Conservation (phyloP, 495 filamentous ascomycete genomes). For the Aspergillus sparsus region DNA sequence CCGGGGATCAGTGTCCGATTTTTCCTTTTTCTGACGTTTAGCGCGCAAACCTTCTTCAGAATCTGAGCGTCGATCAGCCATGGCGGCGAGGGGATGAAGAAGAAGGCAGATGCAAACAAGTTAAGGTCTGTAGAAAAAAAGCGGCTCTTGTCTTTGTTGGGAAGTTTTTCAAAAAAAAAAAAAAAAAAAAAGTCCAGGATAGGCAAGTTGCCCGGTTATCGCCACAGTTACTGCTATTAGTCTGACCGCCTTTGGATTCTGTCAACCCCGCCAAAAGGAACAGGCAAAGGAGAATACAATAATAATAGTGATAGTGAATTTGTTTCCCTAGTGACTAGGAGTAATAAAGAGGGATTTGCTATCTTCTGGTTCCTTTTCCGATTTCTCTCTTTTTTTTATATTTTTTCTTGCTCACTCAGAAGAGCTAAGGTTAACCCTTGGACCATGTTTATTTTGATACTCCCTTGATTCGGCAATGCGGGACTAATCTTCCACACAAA, state of each 20-base stretch:
- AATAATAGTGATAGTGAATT: too few species aligned
- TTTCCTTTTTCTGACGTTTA: slow-evolving; percentile 54
- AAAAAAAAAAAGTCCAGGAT: slow-evolving; percentile 33
- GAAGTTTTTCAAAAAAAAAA: slow-evolving; percentile 23
- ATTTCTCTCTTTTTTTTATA: background rate
- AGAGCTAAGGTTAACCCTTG: background rate
- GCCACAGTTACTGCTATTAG: slow-evolving; percentile 29
- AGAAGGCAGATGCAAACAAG: slow-evolving; percentile 4
- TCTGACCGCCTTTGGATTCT: slow-evolving; percentile 35
- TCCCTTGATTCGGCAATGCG: slow-evolving; percentile 19
- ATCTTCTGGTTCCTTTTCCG: background rate
- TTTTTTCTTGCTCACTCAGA: background rate
- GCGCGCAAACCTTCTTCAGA: slow-evolving; percentile 43
- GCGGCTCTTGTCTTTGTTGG: too few species aligned
- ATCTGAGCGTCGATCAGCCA: slow-evolving; percentile 47
- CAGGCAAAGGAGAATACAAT: background rate
- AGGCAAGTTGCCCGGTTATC: slow-evolving; percentile 37
- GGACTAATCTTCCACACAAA: slow-evolving; percentile 19
- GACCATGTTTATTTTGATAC: slow-evolving; percentile 10
- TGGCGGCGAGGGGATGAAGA: slow-evolving; percentile 22
- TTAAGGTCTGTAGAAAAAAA: slow-evolving; percentile 10
- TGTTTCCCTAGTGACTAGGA: slow-evolving; percentile 3
- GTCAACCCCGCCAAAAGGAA: slow-evolving; percentile 20
- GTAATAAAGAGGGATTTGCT: background rate
- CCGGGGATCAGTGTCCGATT: slow-evolving; percentile 51